Percentiles rank a stretch among this genome's conserved stretches.
phyloP scores from a whole-genome alignment of 2,329 filamentous ascomycete genomes.

The Colletotrichum lini region DNA sequence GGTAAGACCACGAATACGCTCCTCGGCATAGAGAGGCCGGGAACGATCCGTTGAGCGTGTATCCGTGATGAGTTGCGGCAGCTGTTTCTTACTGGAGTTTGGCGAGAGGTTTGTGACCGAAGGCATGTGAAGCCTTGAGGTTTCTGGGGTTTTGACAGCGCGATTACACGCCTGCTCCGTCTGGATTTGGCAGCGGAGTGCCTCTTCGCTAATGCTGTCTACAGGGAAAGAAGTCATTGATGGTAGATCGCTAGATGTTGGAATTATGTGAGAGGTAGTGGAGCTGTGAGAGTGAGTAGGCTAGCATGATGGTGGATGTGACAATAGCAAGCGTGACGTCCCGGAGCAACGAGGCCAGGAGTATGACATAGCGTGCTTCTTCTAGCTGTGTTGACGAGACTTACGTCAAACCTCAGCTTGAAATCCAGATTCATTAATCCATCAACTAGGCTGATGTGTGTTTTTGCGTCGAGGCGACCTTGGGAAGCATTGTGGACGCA shows the following conservation, averaged over 20 bases:
- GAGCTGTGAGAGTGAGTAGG: neutral
- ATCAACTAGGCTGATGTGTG: neutral
- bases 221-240: slow-evolving; percentile 18
- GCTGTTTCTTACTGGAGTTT: neutral
- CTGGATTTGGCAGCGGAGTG: neutral
- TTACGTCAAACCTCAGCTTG: neutral
- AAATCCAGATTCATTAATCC: neutral
- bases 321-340: neutral
- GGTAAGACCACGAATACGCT: slow-evolving; percentile 23
- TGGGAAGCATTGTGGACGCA: slow-evolving; percentile 54
- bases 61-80: neutral
- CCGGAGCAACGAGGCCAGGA: neutral
- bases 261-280: slow-evolving; percentile 9
- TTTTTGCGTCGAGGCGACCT: slow-evolving; percentile 54
- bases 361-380: slow-evolving; percentile 19
- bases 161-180: slow-evolving; percentile 28
- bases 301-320: slow-evolving; percentile 1
- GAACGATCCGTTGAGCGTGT: slow-evolving; percentile 17
- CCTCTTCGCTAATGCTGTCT: slow-evolving; percentile 9
- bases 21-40: slow-evolving; percentile 27
- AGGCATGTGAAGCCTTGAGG: slow-evolving; percentile 21
- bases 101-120: slow-evolving; percentile 8
- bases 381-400: neutral
- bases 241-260: slow-evolving; percentile 5
- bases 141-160: neutral